Evolutionary conservation across 192 early-diverging fungal species (phyloP).

Genomic region (Backusella luteola): DNA sequence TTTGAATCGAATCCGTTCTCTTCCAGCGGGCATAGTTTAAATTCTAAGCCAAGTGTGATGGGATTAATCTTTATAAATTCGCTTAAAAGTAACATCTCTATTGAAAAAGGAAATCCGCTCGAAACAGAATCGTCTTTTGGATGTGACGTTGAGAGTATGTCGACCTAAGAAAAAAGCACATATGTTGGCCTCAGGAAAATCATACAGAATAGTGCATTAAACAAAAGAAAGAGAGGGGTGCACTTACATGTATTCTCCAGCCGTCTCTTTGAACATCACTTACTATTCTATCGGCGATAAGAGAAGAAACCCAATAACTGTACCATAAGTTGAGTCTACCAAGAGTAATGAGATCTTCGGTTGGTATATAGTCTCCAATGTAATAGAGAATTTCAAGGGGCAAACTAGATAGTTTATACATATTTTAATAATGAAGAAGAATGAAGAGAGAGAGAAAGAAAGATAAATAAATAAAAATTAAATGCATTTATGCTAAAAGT

Average conservation of each 20-base stretch:
- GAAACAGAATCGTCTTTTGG: background rate
- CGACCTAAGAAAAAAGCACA: background rate
- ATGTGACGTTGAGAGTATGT: background rate
- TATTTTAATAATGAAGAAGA: conserved; percentile 11
- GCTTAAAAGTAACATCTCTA: background rate
- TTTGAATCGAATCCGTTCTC: conserved; percentile 10
- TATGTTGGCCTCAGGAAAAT: background rate
- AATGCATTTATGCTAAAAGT: background rate
- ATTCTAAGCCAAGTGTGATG: background rate
- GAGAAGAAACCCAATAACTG: conserved; percentile 1
- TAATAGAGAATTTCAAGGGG: conserved; percentile 2
- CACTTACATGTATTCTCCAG: conserved; percentile 15
- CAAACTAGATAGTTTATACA: conserved; percentile 8
- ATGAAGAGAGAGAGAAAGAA: background rate
- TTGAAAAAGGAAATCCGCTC: conserved; percentile 1
- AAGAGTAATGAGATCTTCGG: background rate
- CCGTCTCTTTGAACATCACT: background rate
- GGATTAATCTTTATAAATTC: conserved; percentile 5
- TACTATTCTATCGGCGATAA: background rate
- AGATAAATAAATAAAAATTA: background rate
- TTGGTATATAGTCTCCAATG: background rate
- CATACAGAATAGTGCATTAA: background rate
- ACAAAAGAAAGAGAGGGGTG: background rate
- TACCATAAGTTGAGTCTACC: conserved; percentile 1
- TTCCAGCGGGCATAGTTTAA: conserved; percentile 5